phyloP scores from a whole-genome alignment of 2,329 filamentous ascomycete genomes.

The Pyricularia grisea region DNA sequence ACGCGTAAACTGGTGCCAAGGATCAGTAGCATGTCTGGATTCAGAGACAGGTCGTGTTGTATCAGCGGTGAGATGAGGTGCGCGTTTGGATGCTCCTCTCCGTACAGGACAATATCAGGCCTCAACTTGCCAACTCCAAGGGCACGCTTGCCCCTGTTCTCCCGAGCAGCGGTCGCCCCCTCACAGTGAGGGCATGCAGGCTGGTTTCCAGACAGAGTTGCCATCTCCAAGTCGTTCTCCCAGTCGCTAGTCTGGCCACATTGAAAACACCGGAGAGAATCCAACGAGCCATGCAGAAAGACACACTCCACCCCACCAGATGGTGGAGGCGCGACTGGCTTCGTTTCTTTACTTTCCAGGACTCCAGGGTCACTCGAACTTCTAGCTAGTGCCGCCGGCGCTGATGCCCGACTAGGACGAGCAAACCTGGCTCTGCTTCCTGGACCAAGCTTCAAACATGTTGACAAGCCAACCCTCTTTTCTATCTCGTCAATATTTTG shows the following conservation, averaged over 20 bases:
- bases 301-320: constrained; percentile 52
- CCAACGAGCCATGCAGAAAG: constrained; percentile 63
- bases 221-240: constrained; percentile 46
- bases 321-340: not conserved
- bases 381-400: constrained; percentile 1
- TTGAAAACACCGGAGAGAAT: constrained; percentile 53
- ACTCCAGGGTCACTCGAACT: constrained; percentile 11
- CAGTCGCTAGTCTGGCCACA: constrained; percentile 49
- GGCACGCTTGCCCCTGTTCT: constrained; percentile 56
- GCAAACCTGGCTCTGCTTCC: constrained; percentile 54
- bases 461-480: constrained; percentile 58
- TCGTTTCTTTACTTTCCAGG: not conserved
- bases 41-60: constrained; percentile 54
- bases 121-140: constrained; percentile 58
- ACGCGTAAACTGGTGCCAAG: constrained; percentile 63
- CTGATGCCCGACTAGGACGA: constrained; percentile 7
- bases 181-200: constrained; percentile 59
- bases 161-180: constrained; percentile 50
- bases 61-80: constrained; percentile 60
- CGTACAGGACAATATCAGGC: constrained; percentile 66
- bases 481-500: constrained; percentile 71
- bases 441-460: constrained; percentile 50
- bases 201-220: constrained; percentile 53
- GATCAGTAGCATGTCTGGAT: constrained; percentile 59
- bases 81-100: constrained; percentile 61